These are phyloP conservation scores for Haematococcus sp. DNA, from an alignment of 139 green algal species.

Conservation along the genomic window DNA sequence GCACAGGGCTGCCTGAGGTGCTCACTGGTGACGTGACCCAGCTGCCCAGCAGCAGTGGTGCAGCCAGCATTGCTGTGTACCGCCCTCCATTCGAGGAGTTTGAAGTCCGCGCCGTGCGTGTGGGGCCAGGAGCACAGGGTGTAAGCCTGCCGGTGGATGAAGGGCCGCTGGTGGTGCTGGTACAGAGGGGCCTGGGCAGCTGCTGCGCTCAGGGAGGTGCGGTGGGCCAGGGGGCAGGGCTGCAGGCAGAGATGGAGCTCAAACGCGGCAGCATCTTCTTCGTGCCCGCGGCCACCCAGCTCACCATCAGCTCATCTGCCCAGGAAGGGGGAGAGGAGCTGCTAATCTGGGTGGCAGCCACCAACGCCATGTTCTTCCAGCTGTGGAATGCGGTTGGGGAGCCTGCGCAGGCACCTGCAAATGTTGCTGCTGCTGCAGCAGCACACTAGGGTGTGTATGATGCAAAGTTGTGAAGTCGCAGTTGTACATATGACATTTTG, in stretches of 20 bases:
- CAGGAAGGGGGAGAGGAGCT: conserved; percentile 17
- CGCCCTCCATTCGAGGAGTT: conserved; percentile 92
- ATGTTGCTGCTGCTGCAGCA: conserved; percentile 1
- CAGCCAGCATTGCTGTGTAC: conserved; percentile 55
- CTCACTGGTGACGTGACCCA: conserved; percentile 21
- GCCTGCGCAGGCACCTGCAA: conserved; percentile 3
- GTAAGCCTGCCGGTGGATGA: conserved; percentile 35
- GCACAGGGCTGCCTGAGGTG: conserved; percentile 38
- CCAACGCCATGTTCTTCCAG: conserved; percentile 45
- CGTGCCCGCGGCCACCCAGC: conserved; percentile 37
- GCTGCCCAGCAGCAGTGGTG: conserved; percentile 13
- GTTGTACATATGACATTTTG: too few relatives aligned
- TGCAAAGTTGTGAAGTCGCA: too few relatives aligned
- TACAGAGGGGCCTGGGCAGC: conserved; percentile 34
- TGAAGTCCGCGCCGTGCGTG: conserved; percentile 48
- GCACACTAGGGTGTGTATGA: too few relatives aligned
- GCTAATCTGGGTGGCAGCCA: conserved; percentile 40
- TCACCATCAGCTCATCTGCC: conserved; percentile 25
- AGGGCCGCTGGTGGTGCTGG: conserved; percentile 51
- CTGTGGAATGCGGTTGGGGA: conserved; percentile 14
- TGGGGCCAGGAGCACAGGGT: conserved; percentile 18
- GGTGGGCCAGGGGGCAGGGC: background rate
- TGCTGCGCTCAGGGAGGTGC: background rate
- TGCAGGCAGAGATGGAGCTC: conserved; percentile 17
- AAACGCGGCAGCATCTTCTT: conserved; percentile 41